Conservation (phyloP, 1,284 basidiomycete species). For the Exsudoporus floridanus region DNA sequence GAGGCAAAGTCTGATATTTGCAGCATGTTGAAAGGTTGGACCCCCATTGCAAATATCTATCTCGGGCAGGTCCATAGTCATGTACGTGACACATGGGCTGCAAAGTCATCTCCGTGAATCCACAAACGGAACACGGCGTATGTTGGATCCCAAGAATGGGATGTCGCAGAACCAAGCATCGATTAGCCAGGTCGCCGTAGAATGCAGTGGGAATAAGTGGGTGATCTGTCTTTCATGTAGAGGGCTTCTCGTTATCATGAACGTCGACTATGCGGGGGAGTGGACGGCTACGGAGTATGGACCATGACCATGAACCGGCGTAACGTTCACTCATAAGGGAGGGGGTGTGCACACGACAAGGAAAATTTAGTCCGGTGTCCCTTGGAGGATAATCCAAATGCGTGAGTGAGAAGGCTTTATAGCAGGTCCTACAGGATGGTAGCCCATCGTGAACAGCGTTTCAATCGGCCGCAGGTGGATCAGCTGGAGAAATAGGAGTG, state of each 20-base stretch:
- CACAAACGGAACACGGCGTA: not conserved
- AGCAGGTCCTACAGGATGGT: slow-evolving; percentile 4
- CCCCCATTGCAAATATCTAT: not conserved
- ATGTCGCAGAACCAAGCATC: not conserved
- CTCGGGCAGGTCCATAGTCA: slow-evolving; percentile 5
- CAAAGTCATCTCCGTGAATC: slow-evolving; percentile 28
- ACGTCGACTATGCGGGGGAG: slow-evolving; percentile 18
- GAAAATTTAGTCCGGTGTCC: not conserved
- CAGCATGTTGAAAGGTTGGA: not conserved
- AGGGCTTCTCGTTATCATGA: slow-evolving; percentile 9
- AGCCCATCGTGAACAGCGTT: slow-evolving; percentile 4
- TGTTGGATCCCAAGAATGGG: not conserved
- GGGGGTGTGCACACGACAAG: not conserved
- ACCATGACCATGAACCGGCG: not conserved
- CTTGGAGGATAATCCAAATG: not conserved
- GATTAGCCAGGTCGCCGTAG: slow-evolving; percentile 5
- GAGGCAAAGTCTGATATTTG: slow-evolving; percentile 1
- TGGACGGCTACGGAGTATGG: not conserved
- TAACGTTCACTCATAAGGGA: not conserved
- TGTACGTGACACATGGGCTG: slow-evolving; percentile 1
- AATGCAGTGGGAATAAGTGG: slow-evolving; percentile 20
- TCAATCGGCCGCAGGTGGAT: slow-evolving; percentile 14
- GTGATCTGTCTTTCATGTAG: slow-evolving; percentile 15
- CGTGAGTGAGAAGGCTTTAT: not conserved
- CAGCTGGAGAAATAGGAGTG: slow-evolving; percentile 15